Percentiles rank a stretch among this genome's conserved stretches.
Conservation (phyloP, 148 eudicot genomes). For the Hydrangea macrophylla region DNA sequence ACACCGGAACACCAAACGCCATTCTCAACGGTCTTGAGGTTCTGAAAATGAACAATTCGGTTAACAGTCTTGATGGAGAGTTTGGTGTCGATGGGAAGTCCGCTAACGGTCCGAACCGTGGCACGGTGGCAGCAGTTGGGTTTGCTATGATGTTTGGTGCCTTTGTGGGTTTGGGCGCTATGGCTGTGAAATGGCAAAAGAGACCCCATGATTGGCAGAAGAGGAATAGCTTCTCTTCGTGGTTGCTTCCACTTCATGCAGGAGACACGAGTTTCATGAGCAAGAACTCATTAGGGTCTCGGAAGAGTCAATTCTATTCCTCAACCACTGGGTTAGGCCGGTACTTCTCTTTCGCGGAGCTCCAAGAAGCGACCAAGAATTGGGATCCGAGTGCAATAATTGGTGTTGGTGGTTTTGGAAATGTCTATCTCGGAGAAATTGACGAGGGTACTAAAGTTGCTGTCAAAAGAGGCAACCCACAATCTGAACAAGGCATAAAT, state of each 20-base stretch:
- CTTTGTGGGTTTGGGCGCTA: conserved; percentile 27
- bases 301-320: conserved; percentile 29
- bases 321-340: conserved; percentile 37
- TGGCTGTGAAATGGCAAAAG: conserved; percentile 25
- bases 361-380: conserved; percentile 39
- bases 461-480: conserved; percentile 46
- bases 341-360: conserved; percentile 34
- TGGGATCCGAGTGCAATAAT: conserved; percentile 45
- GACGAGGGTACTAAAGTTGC: conserved; percentile 45
- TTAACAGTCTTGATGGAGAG: conserved; percentile 46
- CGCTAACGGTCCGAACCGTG: background rate
- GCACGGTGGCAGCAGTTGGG: conserved; percentile 33
- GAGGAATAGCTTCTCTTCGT: conserved; percentile 41
- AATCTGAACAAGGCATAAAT: conserved; percentile 48
- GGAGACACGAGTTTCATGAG: conserved; percentile 36
- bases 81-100: conserved; percentile 23
- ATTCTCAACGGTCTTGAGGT: conserved; percentile 51
- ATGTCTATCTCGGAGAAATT: conserved; percentile 40
- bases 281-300: conserved; percentile 29
- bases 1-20: conserved; percentile 27
- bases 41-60: conserved; percentile 51
- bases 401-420: conserved; percentile 57
- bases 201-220: conserved; percentile 34
- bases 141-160: conserved; percentile 33
- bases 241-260: conserved; percentile 48